Evolutionary conservation across 2,329 filamentous ascomycete genomes (phyloP), one percentile per base, ranked within the genome.

Genomic region (Beauveria bassiana): DNA sequence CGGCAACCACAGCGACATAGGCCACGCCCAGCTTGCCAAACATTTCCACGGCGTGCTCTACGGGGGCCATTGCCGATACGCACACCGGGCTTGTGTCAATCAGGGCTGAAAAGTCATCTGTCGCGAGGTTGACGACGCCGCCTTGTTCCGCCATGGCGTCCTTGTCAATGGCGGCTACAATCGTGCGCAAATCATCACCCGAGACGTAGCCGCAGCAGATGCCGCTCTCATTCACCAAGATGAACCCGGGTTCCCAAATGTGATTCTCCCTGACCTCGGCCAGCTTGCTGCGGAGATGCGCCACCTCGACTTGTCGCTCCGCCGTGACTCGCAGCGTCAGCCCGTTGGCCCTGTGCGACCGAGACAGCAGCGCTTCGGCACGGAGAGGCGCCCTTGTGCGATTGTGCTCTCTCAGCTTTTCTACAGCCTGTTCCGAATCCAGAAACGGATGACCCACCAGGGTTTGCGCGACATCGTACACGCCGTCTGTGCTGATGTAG

Each of bases 1-100:
- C 78, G 64, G 82, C 80, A 2, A 79, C 75, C 6, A 85, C 71
- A 66, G 81, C 78, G 49, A 85, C 63, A 71, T 84, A 77, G 62
- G 81, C 71, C 65, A 85, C 64, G 0, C 82, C 83, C 47, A 86
- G 66, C 67, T 83, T 84, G 3, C 77, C 78, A 72, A 86, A 85
- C 77, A 86, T 80, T 69, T 85, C 83, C 1, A 84, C 79, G 1
- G 77, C 81, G 68, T 82, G 83, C 68, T 86, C 83, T 66, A 86
- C 74, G 10, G 82, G 82, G 49, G 82, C 81, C 50, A 76, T 76
- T 1, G 74, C 76, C 60, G 75, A 79, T 6, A 85, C 69, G 1
- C 71, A 78, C 61, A 85, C 64, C 1, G 81, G 82, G 18, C 80
- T 84, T 1, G 77, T 73, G 67, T 85, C 82, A 1, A 86, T 75